Percentiles rank a stretch among this genome's conserved stretches.
These are phyloP conservation scores for Candida sonorensis DNA, from an alignment of 805 yeast genomes.

Conservation along the genomic window DNA sequence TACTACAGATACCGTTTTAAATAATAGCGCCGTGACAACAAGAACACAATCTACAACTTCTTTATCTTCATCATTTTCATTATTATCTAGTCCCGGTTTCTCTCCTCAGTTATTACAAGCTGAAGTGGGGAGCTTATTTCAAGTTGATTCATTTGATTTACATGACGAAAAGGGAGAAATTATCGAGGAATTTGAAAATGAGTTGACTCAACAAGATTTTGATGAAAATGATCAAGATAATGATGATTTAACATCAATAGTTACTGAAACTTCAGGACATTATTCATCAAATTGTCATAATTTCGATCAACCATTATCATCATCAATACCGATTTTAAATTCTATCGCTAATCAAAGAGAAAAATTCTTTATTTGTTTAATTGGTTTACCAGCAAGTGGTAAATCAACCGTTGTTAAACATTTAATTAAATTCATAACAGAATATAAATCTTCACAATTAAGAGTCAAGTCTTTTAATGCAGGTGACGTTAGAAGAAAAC, in stretches of 20 bases:
- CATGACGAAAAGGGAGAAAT: slow-evolving; percentile 13
- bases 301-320: too few relatives aligned
- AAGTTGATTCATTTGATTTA: slow-evolving; percentile 15
- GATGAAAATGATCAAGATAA: slow-evolving; percentile 3
- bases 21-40: not conserved
- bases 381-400: slow-evolving; percentile 93
- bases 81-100: slow-evolving; percentile 25
- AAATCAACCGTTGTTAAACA: slow-evolving; percentile 47
- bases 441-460: slow-evolving; percentile 7
- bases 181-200: slow-evolving; percentile 8
- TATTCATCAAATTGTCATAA: too few relatives aligned
- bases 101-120: slow-evolving; percentile 23
- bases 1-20: not conserved
- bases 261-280: not conserved
- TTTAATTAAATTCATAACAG: slow-evolving; percentile 17
- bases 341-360: slow-evolving; percentile 6
- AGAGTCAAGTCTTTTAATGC: slow-evolving; percentile 38
- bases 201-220: slow-evolving; percentile 4
- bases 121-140: slow-evolving; percentile 23
- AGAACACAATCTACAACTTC: slow-evolving; percentile 18
- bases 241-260: slow-evolving; percentile 3
- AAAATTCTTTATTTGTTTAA: slow-evolving; percentile 34
- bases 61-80: slow-evolving; percentile 13
- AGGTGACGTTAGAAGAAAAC: slow-evolving; percentile 42
- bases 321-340: too few relatives aligned